Evolutionary conservation across 1,139 yeast genomes (phyloP), one percentile per base, ranked within the genome.

Genomic region (Suhomyces kunorum): DNA sequence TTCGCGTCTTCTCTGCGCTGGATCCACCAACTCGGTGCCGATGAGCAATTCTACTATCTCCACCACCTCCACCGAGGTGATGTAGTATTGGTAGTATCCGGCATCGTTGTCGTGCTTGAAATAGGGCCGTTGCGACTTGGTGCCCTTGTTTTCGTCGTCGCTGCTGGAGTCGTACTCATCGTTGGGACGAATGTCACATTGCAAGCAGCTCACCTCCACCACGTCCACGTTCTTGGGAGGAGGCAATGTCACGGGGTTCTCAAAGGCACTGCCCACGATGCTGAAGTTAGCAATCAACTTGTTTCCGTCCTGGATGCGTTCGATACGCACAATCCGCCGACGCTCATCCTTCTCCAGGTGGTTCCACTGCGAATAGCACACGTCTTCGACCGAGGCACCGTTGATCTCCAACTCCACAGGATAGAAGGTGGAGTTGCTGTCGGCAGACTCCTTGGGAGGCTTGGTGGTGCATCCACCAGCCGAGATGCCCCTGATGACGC

Each of bases 21-120:
- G 68, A 42, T 76, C 77, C 40, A 60, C 64, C 26, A 61, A 55
- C 45, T 71, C 71, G 9, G 76, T 68, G 2, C 80, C 80, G 49
- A 80, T 78, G 33, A 81, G 58, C 35, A 80, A 58, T 59, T 81
- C 86, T 28, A 81, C 83, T 45, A 81, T 75, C 56, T 76, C 81
- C 48, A 81, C 76, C 28, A 81, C 83, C 54, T 81, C 87, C 24
- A 81, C 86, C 38, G 81, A 74, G 1, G 87, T 81, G 38, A 81
- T 77, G 59, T 79, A 81, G 54, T 70, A 78, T 43, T 68, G 73
- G 46, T 63, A 45, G 27, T 42, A 35, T 9, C 46, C 48, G n/a
- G 50, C 48, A 6, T 50, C 50, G 7, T 36, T 51, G 19, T 53
- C 56, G 28, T 41, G 47, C 46, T 47, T 53, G 29, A 40, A 39